Base-by-base conservation (phyloP, 352 stramenopile species). In the Phytophthora tubulina region DNA sequence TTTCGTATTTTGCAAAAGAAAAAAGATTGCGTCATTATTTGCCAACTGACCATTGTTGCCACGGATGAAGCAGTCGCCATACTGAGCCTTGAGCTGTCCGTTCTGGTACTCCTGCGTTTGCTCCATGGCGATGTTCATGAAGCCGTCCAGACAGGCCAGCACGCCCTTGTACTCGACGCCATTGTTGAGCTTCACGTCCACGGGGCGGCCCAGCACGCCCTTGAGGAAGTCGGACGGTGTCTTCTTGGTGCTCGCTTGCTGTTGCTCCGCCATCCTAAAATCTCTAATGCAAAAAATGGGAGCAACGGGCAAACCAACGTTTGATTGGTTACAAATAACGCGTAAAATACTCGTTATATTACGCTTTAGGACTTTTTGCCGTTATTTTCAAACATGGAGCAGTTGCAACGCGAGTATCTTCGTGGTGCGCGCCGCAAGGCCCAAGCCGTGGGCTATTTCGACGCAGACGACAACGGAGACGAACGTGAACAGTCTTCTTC, bases 61-160 rank as follows among this genome's bases (percentile, higher is more conserved):
- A 58, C 98, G 97, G 81, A 99, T 99, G 75, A 99, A 99, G 86
- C 97, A 99, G 84, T 99, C 98, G 56, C 98, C 98, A 86, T 99
- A 99, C 76, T 99, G 98, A 31, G 94, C 91, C 81, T 99, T 99
- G 59, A 99, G 90, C 81, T 99, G 96, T 9, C 98, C 98, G 85
- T 99, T 98, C 39, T 99, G 90, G 82, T 99, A 99, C 84, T 99
- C 98, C 74, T 99, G 98, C 58, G 98, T 99, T 84, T 99, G 98
- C 82, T 99, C 98, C 97, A 99, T 99, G 38, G 98, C 98, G 85
- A 99, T 99, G 86, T 99, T 99, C 97, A 99, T 99, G 83, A 99
- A 99, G 38, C 98, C 98, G 88, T 99, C 98, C 42, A 99, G 89
- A 77, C 98, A 99, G 15, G 97, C 97, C 51, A 99, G 84, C 32